Base-by-base conservation (phyloP, 2,329 filamentous ascomycete genomes). In the Curvularia spicifera region DNA sequence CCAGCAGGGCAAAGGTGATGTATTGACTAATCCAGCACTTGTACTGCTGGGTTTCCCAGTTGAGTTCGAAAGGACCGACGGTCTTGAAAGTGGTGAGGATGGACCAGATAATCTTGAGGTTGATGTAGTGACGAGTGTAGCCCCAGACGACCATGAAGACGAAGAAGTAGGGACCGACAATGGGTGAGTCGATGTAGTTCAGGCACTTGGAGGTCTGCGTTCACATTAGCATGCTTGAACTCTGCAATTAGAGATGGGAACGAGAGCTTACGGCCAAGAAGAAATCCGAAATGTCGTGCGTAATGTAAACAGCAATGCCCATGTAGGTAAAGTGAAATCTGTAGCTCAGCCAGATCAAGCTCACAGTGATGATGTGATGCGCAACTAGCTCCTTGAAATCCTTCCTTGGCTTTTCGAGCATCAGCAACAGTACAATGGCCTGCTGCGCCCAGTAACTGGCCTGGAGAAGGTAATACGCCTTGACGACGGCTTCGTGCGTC, bases 281-380 rank as follows among this genome's bases (percentile, higher is more conserved):
- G 80, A 97, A 97, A 77, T 97, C 93, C 59, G 89, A 93, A 61
- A 97, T 91, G 74, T 98, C 93, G 78, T 96, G 92, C 9, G 93
- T 97, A 61, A 95, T 92, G 78, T 97, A 98, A 33, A 98, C 92
- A 20, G 92, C 91, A 54, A 97, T 80, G 26, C 93, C 93, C 76
- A 98, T 96, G 79, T 97, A 94, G 20, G 93, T 96, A 78, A 97
- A 98, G 79, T 98, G 93, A 82, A 97, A 98, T 60, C 92, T 88
- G 80, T 97, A 98, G 81, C 91, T 95, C 72, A 94, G 81, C 57
- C 80, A 89, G 67, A 98, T 97, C 68, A 98, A 84, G 20, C 88
- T 81, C 59, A 98, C 80, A 20, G 91, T 96, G 74, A 97, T 91
- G 67, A 97, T 89, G 77, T 98, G 93, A 77, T 98, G 93, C 53